Conservation (phyloP, 352 stramenopile species). For the Globisporangium paroecandrum region DNA sequence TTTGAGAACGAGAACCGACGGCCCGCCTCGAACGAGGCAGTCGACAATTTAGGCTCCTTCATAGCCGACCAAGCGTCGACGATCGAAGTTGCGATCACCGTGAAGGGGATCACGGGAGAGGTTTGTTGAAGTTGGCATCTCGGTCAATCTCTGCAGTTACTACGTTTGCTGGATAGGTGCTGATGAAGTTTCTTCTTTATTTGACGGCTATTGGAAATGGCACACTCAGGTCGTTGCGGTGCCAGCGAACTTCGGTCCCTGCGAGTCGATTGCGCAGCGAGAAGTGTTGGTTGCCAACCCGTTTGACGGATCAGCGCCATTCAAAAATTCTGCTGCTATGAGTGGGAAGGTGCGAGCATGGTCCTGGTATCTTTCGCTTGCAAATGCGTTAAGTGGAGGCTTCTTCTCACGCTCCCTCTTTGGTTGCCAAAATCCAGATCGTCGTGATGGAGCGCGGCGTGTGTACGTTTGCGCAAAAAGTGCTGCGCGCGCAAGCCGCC, state of each 20-base stretch:
- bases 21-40: constrained; percentile 57
- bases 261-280: constrained; percentile 42
- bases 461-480: constrained; percentile 74
- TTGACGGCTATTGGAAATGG: too few species aligned
- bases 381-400: too few species aligned
- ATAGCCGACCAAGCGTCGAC: constrained; percentile 66
- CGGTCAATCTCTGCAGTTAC: too few species aligned
- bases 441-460: constrained; percentile 68
- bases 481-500: constrained; percentile 55
- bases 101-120: constrained; percentile 74
- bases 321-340: constrained; percentile 38
- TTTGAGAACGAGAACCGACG: constrained; percentile 28
- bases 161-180: too few species aligned
- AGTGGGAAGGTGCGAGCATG: constrained; percentile 36
- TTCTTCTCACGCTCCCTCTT: background rate
- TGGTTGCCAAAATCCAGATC: constrained; percentile 28
- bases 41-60: constrained; percentile 59
- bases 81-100: constrained; percentile 58
- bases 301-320: constrained; percentile 46
- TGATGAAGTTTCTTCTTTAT: background rate
- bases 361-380: too few species aligned
- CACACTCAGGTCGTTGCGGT: constrained; percentile 54
- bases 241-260: constrained; percentile 75
- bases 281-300: constrained; percentile 50
- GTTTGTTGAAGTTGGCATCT: constrained; percentile 18